Evolutionary conservation across 2,329 filamentous ascomycete species (phyloP).

Genomic region (Lachnellula cervina): DNA sequence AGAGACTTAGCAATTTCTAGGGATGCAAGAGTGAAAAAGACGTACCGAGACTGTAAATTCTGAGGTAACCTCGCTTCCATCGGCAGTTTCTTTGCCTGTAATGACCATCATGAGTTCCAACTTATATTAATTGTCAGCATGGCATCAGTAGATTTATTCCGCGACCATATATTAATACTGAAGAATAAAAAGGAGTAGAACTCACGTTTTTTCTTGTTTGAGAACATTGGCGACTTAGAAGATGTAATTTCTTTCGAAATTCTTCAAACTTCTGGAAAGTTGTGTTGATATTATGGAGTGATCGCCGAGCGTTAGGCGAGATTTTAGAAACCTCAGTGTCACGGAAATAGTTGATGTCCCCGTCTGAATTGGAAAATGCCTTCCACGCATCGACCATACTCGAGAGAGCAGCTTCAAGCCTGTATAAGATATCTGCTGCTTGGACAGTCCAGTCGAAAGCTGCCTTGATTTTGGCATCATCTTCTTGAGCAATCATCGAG

Average conservation of each 20-base stretch:
- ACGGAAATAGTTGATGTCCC: not conserved
- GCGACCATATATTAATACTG: too few relatives aligned
- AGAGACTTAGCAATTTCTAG: too few relatives aligned
- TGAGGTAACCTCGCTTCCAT: not conserved
- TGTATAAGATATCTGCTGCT: not conserved
- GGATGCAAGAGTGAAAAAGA: too few relatives aligned
- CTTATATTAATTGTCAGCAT: too few relatives aligned
- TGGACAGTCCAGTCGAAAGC: slow-evolving; percentile 3
- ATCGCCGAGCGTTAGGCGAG: not conserved
- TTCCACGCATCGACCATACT: slow-evolving; percentile 2
- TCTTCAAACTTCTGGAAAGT: too few relatives aligned
- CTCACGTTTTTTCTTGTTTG: too few relatives aligned
- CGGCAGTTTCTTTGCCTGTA: slow-evolving; percentile 3
- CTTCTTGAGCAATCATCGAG: slow-evolving; percentile 1
- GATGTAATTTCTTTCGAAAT: too few relatives aligned
- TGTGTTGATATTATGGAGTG: too few relatives aligned
- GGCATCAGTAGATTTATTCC: too few relatives aligned
- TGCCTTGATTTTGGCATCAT: slow-evolving; percentile 3
- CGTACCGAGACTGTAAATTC: slow-evolving; percentile 4
- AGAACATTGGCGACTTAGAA: too few relatives aligned
- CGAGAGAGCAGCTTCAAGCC: slow-evolving; percentile 2
- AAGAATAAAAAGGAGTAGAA: too few relatives aligned
- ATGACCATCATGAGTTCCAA: too few relatives aligned
- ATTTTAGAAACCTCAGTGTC: not conserved
- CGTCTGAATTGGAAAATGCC: not conserved